These are phyloP conservation scores for Suillus brevipes DNA, from an alignment of 768 basidiomycete species.

Conservation along the genomic window DNA sequence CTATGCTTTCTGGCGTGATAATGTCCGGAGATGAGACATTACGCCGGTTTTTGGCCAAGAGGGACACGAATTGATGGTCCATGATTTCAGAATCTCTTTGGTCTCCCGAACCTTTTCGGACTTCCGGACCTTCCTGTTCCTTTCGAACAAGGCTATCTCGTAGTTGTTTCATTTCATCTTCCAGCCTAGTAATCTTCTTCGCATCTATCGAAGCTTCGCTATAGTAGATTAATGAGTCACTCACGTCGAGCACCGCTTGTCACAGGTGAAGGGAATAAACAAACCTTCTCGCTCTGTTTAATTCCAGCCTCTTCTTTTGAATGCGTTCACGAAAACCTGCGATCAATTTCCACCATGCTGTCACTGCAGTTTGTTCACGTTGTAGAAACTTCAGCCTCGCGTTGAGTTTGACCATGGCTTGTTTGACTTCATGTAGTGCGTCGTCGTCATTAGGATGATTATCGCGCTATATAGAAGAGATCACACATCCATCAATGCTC, in stretches of 20 bases:
- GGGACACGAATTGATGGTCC: not conserved
- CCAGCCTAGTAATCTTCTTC: slow-evolving; percentile 1
- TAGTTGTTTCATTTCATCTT: slow-evolving; percentile 2
- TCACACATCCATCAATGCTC: not conserved
- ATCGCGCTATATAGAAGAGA: slow-evolving; percentile 5
- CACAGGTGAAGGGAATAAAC: not conserved
- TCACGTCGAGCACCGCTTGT: not conserved
- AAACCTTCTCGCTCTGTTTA: slow-evolving; percentile 4
- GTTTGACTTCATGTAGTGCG: slow-evolving; percentile 1
- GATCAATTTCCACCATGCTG: slow-evolving; percentile 4
- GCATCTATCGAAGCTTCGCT: not conserved
- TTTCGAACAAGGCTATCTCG: slow-evolving; percentile 5
- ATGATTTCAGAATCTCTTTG: not conserved
- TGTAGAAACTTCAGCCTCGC: not conserved
- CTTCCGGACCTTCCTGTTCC: slow-evolving; percentile 6
- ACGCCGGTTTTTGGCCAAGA: slow-evolving; percentile 6
- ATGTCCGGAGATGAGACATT: slow-evolving; percentile 9
- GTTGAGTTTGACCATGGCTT: not conserved
- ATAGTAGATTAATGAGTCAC: not conserved
- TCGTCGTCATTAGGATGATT: slow-evolving; percentile 1
- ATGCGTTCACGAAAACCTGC: not conserved
- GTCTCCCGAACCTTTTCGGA: not conserved
- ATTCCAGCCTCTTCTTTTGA: slow-evolving; percentile 7
- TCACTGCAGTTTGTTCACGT: slow-evolving; percentile 6
- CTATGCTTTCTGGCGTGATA: slow-evolving; percentile 8